phyloP scores from a whole-genome alignment of 139 green algal genomes.

The Prasinococcaceae sp. region DNA sequence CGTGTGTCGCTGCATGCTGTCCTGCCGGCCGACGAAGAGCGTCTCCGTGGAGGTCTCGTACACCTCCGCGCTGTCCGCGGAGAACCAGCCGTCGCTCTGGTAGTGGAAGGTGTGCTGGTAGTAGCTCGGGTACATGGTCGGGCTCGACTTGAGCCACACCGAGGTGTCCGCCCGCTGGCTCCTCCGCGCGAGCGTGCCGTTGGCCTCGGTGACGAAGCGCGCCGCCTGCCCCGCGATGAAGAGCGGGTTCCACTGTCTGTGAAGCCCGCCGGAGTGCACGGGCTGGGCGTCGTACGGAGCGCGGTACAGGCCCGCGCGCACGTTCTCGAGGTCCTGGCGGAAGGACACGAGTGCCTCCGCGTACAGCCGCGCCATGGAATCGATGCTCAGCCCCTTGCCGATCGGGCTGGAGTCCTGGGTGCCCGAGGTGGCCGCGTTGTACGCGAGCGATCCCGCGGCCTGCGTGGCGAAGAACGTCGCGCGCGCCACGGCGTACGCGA shows the following conservation, averaged over 20 bases:
- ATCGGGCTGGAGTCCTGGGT: background rate
- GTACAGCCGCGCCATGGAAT: no score
- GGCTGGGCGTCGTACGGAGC: background rate
- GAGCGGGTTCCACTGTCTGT: background rate
- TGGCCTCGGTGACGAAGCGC: background rate
- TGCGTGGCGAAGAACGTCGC: background rate
- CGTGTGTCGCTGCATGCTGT: slow-evolving; percentile 2
- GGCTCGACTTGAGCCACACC: background rate
- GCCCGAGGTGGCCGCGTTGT: background rate
- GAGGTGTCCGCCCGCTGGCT: background rate
- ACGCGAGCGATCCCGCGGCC: background rate
- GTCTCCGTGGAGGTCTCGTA: slow-evolving; percentile 12
- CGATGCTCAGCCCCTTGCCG: background rate
- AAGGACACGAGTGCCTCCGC: slow-evolving; percentile 3
- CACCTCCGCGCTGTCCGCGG: background rate
- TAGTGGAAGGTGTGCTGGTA: slow-evolving; percentile 8
- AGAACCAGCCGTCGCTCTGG: slow-evolving; percentile 7
- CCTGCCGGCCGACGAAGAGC: slow-evolving; percentile 6
- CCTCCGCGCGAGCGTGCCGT: background rate
- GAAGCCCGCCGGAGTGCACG: no score
- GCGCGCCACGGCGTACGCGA: background rate
- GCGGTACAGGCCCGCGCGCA: background rate
- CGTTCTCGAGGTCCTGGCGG: slow-evolving; percentile 1
- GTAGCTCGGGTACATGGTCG: slow-evolving; percentile 3
- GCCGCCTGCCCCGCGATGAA: background rate